Evolutionary conservation across 345 rosid genomes (phyloP).

Genomic region (Dovyalis caffra): DNA sequence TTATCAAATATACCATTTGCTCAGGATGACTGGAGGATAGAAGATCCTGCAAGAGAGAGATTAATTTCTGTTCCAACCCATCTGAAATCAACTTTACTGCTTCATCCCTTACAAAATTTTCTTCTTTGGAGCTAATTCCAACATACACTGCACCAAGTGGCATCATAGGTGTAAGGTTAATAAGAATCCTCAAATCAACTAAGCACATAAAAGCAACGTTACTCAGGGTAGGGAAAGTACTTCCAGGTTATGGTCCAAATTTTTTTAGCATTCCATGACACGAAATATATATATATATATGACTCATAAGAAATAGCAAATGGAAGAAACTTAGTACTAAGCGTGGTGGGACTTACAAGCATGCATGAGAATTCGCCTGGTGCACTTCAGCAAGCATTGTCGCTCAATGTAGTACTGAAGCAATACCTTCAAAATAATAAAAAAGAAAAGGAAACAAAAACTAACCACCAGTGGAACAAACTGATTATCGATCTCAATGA

Average conservation of each 20-base stretch:
- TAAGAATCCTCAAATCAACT: background rate
- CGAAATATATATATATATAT: background rate
- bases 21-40: conserved; percentile 60
- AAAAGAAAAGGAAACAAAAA: conserved; percentile 2
- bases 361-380: conserved; percentile 64
- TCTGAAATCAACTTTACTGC: conserved; percentile 67
- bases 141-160: conserved; percentile 51
- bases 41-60: conserved; percentile 55
- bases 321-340: background rate
- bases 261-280: background rate
- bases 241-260: conserved; percentile 2
- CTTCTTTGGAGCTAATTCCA: conserved; percentile 45
- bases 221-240: background rate
- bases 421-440: conserved; percentile 49
- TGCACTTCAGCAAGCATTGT: conserved; percentile 92
- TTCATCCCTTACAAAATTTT: conserved; percentile 42
- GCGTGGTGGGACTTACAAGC: conserved; percentile 52
- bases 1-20: conserved; percentile 54
- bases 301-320: background rate
- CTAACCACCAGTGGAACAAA: background rate
- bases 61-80: conserved; percentile 71
- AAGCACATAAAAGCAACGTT: background rate
- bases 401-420: conserved; percentile 85
- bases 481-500: background rate
- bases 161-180: background rate